Conservation (phyloP, 352 stramenopile species). For the Pythium periplocum region DNA sequence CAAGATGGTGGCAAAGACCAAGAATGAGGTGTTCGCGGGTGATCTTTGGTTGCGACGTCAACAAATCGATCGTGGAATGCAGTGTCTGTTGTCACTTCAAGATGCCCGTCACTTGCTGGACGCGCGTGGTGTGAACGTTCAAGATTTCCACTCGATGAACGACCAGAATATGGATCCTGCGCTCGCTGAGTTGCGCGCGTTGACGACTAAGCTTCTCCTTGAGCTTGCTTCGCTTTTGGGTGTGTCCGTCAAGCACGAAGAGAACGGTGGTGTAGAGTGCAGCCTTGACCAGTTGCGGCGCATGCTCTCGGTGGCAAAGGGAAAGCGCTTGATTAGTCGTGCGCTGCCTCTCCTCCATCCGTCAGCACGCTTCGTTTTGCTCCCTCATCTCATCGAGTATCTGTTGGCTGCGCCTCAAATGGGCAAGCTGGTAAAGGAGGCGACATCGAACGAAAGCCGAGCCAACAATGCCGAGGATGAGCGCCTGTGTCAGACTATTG, state of each 20-base stretch:
- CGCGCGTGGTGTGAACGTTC: slow-evolving; percentile 76
- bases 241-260: slow-evolving; percentile 24
- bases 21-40: slow-evolving; percentile 67
- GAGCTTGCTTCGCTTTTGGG: slow-evolving; percentile 64
- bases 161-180: slow-evolving; percentile 62
- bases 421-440: slow-evolving; percentile 11
- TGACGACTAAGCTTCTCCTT: slow-evolving; percentile 63
- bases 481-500: slow-evolving; percentile 69
- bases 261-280: slow-evolving; percentile 31
- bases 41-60: slow-evolving; percentile 68
- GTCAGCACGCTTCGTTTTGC: slow-evolving; percentile 69
- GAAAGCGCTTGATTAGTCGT: slow-evolving; percentile 71
- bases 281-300: slow-evolving; percentile 45
- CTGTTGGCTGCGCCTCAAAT: slow-evolving; percentile 44
- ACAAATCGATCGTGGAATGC: slow-evolving; percentile 65
- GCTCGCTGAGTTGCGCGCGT: slow-evolving; percentile 55
- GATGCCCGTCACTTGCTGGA: slow-evolving; percentile 80
- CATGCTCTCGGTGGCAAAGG: slow-evolving; percentile 58
- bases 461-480: slow-evolving; percentile 46
- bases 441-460: slow-evolving; percentile 17
- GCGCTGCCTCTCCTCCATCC: slow-evolving; percentile 73
- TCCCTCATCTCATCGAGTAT: slow-evolving; percentile 62
- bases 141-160: slow-evolving; percentile 83
- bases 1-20: slow-evolving; percentile 57
- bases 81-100: slow-evolving; percentile 74